Evolutionary conservation across 176 grass and related monocot species (phyloP).

Genomic region (Guadua angustifolia): DNA sequence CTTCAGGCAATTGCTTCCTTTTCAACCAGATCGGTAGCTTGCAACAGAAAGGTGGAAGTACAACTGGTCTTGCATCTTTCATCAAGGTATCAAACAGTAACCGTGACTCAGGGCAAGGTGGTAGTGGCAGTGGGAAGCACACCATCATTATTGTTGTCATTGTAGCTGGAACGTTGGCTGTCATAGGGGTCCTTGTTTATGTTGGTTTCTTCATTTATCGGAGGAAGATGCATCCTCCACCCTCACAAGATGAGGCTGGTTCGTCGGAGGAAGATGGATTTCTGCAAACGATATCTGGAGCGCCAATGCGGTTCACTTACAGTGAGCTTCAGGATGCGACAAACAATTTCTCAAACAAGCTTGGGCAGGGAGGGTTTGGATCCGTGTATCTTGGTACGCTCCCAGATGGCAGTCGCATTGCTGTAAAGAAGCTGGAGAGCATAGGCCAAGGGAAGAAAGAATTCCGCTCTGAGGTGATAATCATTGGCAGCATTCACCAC

Average conservation of each 20-base stretch:
- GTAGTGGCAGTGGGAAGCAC: constrained; percentile 29
- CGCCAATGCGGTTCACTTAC: constrained; percentile 79
- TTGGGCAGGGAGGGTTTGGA: constrained; percentile 94
- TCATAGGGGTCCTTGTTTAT: constrained; percentile 65
- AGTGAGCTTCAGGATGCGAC: constrained; percentile 85
- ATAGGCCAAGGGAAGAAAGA: constrained; percentile 98
- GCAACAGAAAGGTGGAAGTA: constrained; percentile 51
- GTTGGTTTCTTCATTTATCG: constrained; percentile 64
- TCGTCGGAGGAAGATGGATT: constrained; percentile 87
- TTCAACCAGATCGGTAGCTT: constrained; percentile 88
- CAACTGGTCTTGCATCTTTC: constrained; percentile 53
- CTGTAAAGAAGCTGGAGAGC: constrained; percentile 91
- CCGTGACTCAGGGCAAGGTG: constrained; percentile 31
- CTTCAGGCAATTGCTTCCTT: constrained; percentile 66
- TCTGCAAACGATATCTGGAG: constrained; percentile 73
- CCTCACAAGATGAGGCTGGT: constrained; percentile 51
- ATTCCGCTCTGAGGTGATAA: constrained; percentile 85
- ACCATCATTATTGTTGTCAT: constrained; percentile 63
- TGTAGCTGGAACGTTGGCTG: constrained; percentile 49
- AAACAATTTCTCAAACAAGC: constrained; percentile 77
- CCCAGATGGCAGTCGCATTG: constrained; percentile 66
- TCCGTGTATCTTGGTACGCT: constrained; percentile 88
- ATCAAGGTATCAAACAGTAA: constrained; percentile 62
- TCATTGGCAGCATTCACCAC: constrained; percentile 96
- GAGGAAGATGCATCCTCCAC: constrained; percentile 56